phyloP scores from a whole-genome alignment of 2,329 filamentous ascomycete genomes.

The Diaporthe eres region DNA sequence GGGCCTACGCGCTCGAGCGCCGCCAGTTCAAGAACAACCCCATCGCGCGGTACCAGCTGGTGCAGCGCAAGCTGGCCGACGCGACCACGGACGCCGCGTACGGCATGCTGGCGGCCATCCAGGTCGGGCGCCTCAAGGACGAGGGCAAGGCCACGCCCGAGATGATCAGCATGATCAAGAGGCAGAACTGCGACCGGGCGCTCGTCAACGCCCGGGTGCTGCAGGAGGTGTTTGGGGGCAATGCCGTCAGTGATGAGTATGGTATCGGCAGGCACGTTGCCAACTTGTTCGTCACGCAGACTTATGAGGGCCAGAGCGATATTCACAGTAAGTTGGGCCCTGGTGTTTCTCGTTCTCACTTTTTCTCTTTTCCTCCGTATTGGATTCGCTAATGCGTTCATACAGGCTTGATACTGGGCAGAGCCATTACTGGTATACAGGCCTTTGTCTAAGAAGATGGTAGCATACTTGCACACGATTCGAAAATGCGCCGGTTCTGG shows the following conservation, averaged over 20 bases:
- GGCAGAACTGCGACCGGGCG: constrained; percentile 96
- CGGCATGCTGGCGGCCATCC: constrained; percentile 89
- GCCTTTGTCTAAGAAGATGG: constrained; percentile 74
- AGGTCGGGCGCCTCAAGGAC: constrained; percentile 94
- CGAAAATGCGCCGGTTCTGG: neutral
- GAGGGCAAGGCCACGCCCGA: constrained; percentile 89
- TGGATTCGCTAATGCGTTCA: constrained; percentile 46
- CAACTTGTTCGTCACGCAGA: constrained; percentile 97
- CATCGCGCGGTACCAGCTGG: constrained; percentile 93
- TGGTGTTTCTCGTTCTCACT: constrained; percentile 26
- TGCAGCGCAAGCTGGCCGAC: constrained; percentile 98
- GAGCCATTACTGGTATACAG: constrained; percentile 81
- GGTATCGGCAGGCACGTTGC: constrained; percentile 94
- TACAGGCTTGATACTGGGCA: constrained; percentile 75
- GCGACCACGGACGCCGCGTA: constrained; percentile 92
- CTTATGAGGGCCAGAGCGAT: constrained; percentile 98
- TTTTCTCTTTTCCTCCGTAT: neutral
- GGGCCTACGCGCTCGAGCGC: constrained; percentile 90
- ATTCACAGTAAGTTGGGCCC: constrained; percentile 82
- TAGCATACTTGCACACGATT: neutral
- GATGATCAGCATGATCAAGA: constrained; percentile 98
- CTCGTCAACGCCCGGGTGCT: constrained; percentile 83
- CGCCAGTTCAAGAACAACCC: constrained; percentile 98
- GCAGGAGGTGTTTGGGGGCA: constrained; percentile 97
- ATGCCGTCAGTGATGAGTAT: constrained; percentile 98